Evolutionary conservation across 345 rosid species (phyloP).

Genomic region (Orychophragmus violaceus): DNA sequence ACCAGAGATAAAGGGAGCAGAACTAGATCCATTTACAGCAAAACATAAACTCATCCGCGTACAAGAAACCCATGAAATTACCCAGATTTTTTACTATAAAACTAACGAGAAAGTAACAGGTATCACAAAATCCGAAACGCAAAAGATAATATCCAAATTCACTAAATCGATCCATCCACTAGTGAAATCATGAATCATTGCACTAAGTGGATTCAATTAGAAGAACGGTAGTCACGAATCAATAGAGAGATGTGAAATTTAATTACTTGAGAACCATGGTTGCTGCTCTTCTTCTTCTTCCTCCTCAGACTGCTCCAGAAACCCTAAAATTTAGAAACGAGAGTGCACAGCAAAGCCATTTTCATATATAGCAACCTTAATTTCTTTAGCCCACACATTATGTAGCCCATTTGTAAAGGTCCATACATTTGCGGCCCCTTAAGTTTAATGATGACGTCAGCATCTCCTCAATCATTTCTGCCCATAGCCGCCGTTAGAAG

Average conservation of each 20-base stretch:
- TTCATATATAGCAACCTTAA: neutral
- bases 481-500: neutral
- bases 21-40: constrained; percentile 5
- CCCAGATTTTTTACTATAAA: neutral
- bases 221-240: neutral
- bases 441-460: constrained; percentile 1
- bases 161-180: neutral
- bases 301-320: constrained; percentile 21
- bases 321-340: constrained; percentile 5
- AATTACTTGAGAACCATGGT: constrained; percentile 42
- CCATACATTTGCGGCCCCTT: neutral
- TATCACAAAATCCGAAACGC: neutral
- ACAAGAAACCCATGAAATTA: neutral
- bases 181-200: neutral
- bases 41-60: neutral
- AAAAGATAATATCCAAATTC: neutral
- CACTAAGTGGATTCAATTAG: neutral
- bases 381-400: neutral
- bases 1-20: neutral
- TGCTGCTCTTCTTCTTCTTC: constrained; percentile 14
- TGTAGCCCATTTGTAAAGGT: neutral
- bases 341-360: neutral
- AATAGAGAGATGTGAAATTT: neutral
- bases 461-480: constrained; percentile 9
- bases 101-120: neutral